A percentile compares a stretch with the other conserved stretches of the same genome.
These are phyloP conservation scores for Dianthus caryophyllus DNA, from an alignment of 148 eudicot genomes.

Conservation along the genomic window DNA sequence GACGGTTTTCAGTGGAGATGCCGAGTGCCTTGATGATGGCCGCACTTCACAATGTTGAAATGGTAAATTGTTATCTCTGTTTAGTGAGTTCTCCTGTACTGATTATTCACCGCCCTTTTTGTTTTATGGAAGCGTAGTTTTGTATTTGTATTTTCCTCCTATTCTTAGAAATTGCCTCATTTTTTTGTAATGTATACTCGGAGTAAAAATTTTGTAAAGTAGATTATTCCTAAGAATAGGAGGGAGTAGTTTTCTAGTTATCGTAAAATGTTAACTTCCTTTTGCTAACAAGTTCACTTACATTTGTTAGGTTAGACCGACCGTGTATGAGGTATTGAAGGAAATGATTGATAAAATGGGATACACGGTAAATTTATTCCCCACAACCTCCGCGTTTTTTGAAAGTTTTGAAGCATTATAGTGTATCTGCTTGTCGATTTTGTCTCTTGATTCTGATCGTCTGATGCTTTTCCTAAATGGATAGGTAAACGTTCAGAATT, in stretches of 20 bases:
- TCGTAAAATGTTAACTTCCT: background rate
- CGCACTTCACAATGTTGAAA: slow-evolving; percentile 71
- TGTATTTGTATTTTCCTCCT: too few species aligned
- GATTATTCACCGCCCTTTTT: background rate
- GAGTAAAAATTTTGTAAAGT: too few species aligned
- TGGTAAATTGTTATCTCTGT: slow-evolving; percentile 38
- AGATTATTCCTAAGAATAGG: too few species aligned
- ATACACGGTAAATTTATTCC: slow-evolving; percentile 49
- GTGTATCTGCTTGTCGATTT: background rate
- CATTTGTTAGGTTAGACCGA: slow-evolving; percentile 76
- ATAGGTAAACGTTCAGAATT: slow-evolving; percentile 40
- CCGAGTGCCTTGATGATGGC: slow-evolving; percentile 84
- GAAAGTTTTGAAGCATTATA: background rate
- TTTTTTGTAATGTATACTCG: too few species aligned
- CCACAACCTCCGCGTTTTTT: background rate
- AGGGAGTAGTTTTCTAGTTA: background rate
- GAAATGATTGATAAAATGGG: slow-evolving; percentile 96
- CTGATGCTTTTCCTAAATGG: slow-evolving; percentile 31
- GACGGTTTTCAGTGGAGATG: slow-evolving; percentile 76
- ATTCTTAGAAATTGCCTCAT: too few species aligned
- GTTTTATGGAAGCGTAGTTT: background rate
- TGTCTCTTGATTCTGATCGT: slow-evolving; percentile 9
- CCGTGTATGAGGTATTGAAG: slow-evolving; percentile 75
- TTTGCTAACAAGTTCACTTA: slow-evolving; percentile 11
- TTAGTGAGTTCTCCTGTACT: slow-evolving; percentile 1